phyloP scores from a whole-genome alignment of 106 monocot genomes.

The Amphibolis antarctica region DNA sequence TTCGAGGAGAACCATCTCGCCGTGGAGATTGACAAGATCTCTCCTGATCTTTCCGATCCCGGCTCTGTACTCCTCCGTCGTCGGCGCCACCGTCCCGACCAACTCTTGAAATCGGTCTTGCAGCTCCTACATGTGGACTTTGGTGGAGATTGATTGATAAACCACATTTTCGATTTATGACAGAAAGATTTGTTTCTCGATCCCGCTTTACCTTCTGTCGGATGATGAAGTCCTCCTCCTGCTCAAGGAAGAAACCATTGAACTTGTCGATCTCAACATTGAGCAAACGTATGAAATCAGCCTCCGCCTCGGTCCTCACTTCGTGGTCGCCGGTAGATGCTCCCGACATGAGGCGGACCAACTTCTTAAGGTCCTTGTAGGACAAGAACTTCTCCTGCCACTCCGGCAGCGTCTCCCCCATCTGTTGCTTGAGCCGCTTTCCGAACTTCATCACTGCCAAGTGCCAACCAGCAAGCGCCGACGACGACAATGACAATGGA shows the following conservation, averaged over 20 bases:
- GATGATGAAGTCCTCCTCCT: conserved; percentile 84
- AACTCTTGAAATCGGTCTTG: conserved; percentile 40
- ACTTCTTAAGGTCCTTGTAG: conserved; percentile 83
- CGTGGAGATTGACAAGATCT: conserved; percentile 71
- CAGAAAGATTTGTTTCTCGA: no score
- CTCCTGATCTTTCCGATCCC: conserved; percentile 44
- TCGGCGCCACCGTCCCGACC: conserved; percentile 2
- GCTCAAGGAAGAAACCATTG: conserved; percentile 78
- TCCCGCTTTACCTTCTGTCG: conserved; percentile 28
- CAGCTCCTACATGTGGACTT: conserved; percentile 31
- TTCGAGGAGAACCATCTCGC: conserved; percentile 84
- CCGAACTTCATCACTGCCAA: conserved; percentile 68
- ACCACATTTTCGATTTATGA: background rate
- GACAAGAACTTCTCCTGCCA: conserved; percentile 77
- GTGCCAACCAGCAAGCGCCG: background rate
- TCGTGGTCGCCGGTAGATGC: no score
- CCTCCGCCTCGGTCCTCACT: conserved; percentile 15
- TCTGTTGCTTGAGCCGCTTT: conserved; percentile 69
- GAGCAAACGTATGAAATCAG: conserved; percentile 45
- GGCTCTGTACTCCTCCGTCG: conserved; percentile 4
- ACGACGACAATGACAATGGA: background rate
- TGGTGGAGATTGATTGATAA: background rate
- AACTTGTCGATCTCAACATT: conserved; percentile 70
- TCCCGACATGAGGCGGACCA: conserved; percentile 37
- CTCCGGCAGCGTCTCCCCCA: conserved; percentile 66